Base-by-base conservation (phyloP, 73 alveolate species). In the Paramecium caudatum region DNA sequence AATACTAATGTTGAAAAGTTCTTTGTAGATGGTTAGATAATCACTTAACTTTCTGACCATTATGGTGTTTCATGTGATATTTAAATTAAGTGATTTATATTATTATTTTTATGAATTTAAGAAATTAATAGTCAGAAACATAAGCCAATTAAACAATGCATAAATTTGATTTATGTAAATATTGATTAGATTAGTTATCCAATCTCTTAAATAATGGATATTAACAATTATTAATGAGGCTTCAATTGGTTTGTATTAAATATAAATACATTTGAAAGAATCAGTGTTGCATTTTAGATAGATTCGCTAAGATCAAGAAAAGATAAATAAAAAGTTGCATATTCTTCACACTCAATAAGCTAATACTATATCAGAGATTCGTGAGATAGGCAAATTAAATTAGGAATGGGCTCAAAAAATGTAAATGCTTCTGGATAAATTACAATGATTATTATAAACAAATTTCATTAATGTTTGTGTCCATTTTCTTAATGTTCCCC, bases 1-100 rank as follows among this genome's bases (percentile, higher is more conserved):
- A 85, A 78, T 70, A 90, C 61, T 61, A 93, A 61, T 62, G 97
- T 96, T 21, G 97, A 95, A 82, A 91, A 95, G 65, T 96, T 96
- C 90, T 94, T 95, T 43, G 92, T 95, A 3, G 90, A 95, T 92
- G 95, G 94, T 33, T 27, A 65, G 21, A 93, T 94, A 17, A 94
- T 95, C 68, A 96, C 97, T 13, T 91, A 96, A 84, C 91, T 96
- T 39, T 92, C 97, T 82, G 99, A 96, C 92, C 99, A 96, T 92
- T 96, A 94, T 91, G 99, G 99, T 3, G 93, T 96, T n/a, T 90
- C 95, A 0, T 36, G 78, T 61, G 88, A 45, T 55, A 55, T 55
- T 27, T 55, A 10, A 55, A 17, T 55, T 55, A 4, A 55, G 30
- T 55, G n/a, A n/a, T n/a, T n/a, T n/a, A n/a, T n/a, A n/a, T n/a